These are phyloP conservation scores for Hymenoscyphus fraxineus DNA, from an alignment of 2,329 filamentous ascomycete genomes.

Conservation along the genomic window DNA sequence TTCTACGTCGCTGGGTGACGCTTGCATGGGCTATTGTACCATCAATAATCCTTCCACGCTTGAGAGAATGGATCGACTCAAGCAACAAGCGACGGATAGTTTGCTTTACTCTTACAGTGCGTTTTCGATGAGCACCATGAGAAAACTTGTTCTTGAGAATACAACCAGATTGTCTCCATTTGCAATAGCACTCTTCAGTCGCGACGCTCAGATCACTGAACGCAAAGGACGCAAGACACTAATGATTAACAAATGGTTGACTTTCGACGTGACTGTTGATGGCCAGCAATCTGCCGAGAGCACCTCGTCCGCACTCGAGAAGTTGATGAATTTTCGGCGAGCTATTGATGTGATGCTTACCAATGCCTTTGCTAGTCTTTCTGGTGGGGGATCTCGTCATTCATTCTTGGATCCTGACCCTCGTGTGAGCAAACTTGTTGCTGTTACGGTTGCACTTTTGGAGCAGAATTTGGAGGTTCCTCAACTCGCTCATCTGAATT, in stretches of 20 bases:
- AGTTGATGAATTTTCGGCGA: not conserved
- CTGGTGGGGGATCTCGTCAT: not conserved
- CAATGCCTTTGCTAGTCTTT: constrained; percentile 2
- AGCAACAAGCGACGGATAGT: not conserved
- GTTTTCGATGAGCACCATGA: not conserved
- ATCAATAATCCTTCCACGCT: not conserved
- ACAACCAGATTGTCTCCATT: not conserved
- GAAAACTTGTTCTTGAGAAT: not conserved
- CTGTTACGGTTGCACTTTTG: not conserved
- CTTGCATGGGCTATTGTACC: not conserved
- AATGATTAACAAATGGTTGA: not conserved
- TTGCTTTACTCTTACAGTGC: not conserved
- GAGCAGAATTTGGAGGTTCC: not conserved
- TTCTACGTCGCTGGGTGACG: not conserved
- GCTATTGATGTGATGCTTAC: constrained; percentile 1
- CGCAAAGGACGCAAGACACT: not conserved
- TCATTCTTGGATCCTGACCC: not conserved
- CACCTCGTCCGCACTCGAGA: not conserved
- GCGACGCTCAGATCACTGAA: not conserved
- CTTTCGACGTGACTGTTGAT: not conserved
- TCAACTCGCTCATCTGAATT: not conserved
- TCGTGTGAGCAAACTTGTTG: not conserved
- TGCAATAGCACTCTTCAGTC: not conserved
- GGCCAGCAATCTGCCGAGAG: not conserved
- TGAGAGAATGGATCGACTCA: not conserved